These are phyloP conservation scores for Populus hybrid DNA, from an alignment of 441 rosid genomes.

Conservation along the genomic window DNA sequence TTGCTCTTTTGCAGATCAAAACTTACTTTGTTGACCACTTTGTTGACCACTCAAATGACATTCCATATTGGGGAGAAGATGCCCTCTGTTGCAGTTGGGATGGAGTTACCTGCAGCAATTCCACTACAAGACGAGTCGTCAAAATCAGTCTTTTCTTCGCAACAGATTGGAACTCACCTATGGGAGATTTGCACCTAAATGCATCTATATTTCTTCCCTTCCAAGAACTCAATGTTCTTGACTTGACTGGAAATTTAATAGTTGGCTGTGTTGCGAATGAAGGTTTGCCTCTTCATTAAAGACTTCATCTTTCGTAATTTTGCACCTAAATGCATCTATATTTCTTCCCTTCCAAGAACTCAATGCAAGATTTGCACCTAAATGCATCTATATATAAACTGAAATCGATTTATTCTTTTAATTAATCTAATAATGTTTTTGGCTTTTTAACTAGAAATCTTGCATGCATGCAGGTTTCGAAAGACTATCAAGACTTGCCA, in stretches of 20 bases:
- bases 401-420: no score
- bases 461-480: no score
- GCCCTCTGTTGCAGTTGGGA: constrained; percentile 20
- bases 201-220: constrained; percentile 21
- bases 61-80: background rate
- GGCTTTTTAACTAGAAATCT: no score
- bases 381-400: no score
- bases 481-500: no score
- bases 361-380: no score
- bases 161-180: accelerated
- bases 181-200: background rate
- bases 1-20: constrained; percentile 12
- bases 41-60: accelerated
- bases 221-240: background rate
- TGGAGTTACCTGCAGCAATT: constrained; percentile 9
- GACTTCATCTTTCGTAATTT: no score
- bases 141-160: background rate
- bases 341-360: no score
- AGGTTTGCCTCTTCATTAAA: no score
- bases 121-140: background rate
- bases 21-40: background rate
- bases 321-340: no score
- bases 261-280: background rate
- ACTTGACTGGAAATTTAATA: accelerated
- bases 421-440: no score